phyloP scores from a whole-genome alignment of 2,329 filamentous ascomycete genomes.

The Mariannaea elegans region DNA sequence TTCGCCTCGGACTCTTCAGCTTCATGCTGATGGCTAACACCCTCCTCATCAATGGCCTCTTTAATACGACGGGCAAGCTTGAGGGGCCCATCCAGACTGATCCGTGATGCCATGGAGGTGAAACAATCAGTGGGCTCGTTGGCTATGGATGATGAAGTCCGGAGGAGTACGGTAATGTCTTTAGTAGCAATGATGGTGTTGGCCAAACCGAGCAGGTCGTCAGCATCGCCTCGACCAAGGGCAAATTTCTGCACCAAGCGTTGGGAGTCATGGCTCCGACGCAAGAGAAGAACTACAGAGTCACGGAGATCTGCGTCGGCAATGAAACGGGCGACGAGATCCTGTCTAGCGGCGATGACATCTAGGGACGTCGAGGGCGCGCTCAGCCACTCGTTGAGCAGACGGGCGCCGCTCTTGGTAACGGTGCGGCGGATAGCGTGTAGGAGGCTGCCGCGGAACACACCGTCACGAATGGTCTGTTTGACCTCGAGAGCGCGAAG shows the following conservation, averaged over 20 bases:
- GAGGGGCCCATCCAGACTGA: slow-evolving; percentile 72
- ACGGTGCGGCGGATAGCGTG: slow-evolving; percentile 90
- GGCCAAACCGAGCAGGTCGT: slow-evolving; percentile 86
- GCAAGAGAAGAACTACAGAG: slow-evolving; percentile 72
- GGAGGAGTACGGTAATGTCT: slow-evolving; percentile 65
- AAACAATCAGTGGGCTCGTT: slow-evolving; percentile 48
- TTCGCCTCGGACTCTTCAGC: slow-evolving; percentile 76
- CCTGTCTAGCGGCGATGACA: slow-evolving; percentile 80
- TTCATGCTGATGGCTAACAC: slow-evolving; percentile 81
- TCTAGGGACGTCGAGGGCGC: slow-evolving; percentile 87
- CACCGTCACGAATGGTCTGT: slow-evolving; percentile 82
- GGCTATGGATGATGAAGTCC: slow-evolving; percentile 29
- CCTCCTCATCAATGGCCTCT: slow-evolving; percentile 90
- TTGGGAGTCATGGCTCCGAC: slow-evolving; percentile 83
- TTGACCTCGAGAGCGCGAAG: slow-evolving; percentile 89
- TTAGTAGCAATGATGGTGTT: slow-evolving; percentile 81
- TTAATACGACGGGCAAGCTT: slow-evolving; percentile 76
- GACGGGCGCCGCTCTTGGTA: slow-evolving; percentile 87
- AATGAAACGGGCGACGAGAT: slow-evolving; percentile 82
- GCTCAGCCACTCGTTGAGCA: slow-evolving; percentile 87
- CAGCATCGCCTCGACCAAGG: slow-evolving; percentile 87
- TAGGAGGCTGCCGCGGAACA: slow-evolving; percentile 83
- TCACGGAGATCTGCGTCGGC: slow-evolving; percentile 74
- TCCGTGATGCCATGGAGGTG: slow-evolving; percentile 59
- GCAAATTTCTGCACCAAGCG: slow-evolving; percentile 94